These are phyloP conservation scores for Melaleuca alternifolia DNA, from an alignment of 345 rosid species.

Conservation along the genomic window DNA sequence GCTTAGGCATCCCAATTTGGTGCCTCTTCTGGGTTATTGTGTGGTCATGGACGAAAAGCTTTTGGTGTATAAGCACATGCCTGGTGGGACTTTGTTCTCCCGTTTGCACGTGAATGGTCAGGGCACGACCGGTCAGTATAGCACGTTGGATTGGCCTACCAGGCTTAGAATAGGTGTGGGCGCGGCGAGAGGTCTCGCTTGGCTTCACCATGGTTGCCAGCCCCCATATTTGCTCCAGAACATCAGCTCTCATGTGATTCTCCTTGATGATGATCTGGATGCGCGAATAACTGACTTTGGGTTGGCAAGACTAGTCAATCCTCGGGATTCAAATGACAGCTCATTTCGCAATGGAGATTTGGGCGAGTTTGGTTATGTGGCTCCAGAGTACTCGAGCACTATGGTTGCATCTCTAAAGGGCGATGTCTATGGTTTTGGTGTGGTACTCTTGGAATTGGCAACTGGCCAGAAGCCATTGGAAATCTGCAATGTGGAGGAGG, in stretches of 20 bases:
- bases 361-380: constrained; percentile 24
- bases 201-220: constrained; percentile 53
- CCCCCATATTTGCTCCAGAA: constrained; percentile 27
- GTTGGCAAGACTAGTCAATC: constrained; percentile 30
- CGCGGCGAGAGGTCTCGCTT: constrained; percentile 52
- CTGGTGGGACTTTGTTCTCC: constrained; percentile 36
- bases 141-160: constrained; percentile 33
- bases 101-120: constrained; percentile 17
- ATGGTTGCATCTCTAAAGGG: constrained; percentile 42
- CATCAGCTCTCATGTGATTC: constrained; percentile 44
- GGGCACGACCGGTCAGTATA: constrained; percentile 1
- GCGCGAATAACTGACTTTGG: constrained; percentile 45
- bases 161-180: constrained; percentile 45
- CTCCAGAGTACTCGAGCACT: constrained; percentile 34
- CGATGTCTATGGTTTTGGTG: constrained; percentile 49
- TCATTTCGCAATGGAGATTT: constrained; percentile 26
- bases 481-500: constrained; percentile 24
- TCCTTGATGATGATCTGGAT: constrained; percentile 47
- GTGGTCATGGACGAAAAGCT: constrained; percentile 43
- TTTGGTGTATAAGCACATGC: constrained; percentile 26
- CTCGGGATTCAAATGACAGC: constrained; percentile 30
- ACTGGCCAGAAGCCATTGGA: constrained; percentile 34
- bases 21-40: constrained; percentile 52
- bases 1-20: constrained; percentile 57
- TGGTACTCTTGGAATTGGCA: constrained; percentile 28